phyloP scores from a whole-genome alignment of 2,329 filamentous ascomycete species.

The Phoma sp. region DNA sequence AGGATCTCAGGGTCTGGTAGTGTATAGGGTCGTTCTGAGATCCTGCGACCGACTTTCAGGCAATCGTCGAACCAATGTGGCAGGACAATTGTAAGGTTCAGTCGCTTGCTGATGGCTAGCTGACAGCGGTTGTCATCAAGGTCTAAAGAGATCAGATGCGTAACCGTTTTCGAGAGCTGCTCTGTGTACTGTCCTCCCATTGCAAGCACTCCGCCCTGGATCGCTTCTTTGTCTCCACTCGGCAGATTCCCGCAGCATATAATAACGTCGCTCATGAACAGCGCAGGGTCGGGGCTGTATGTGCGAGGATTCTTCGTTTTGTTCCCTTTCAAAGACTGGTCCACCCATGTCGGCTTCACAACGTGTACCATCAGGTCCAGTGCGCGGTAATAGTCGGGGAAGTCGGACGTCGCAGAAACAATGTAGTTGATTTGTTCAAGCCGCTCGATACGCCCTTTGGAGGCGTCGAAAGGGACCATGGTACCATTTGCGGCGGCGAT shows the following conservation, averaged over 20 bases:
- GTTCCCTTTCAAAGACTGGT: slow-evolving; percentile 69
- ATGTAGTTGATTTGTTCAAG: slow-evolving; percentile 65
- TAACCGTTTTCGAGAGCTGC: slow-evolving; percentile 74
- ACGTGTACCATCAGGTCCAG: slow-evolving; percentile 82
- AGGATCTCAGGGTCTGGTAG: slow-evolving; percentile 87
- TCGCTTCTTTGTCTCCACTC: slow-evolving; percentile 85
- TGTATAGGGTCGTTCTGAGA: slow-evolving; percentile 84
- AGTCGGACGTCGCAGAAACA: slow-evolving; percentile 82
- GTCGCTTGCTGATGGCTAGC: slow-evolving; percentile 66
- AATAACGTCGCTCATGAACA: slow-evolving; percentile 87
- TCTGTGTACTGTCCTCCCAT: slow-evolving; percentile 84
- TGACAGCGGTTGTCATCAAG: slow-evolving; percentile 75
- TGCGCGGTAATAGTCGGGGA: slow-evolving; percentile 80
- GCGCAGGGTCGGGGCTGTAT: slow-evolving; percentile 86
- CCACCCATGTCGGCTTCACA: slow-evolving; percentile 82
- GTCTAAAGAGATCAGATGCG: slow-evolving; percentile 85
- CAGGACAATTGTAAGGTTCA: slow-evolving; percentile 82
- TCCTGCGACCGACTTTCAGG: slow-evolving; percentile 87
- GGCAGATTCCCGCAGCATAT: slow-evolving; percentile 86
- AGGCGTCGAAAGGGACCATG: slow-evolving; percentile 49
- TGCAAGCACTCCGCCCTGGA: slow-evolving; percentile 85
- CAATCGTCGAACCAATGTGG: slow-evolving; percentile 99
- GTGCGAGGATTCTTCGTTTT: slow-evolving; percentile 80
- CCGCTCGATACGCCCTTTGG: slow-evolving; percentile 49
- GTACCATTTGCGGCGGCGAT: slow-evolving; percentile 59